Base-by-base conservation (phyloP, 129 eudicot genomes). In the Scalesia atractyloides region DNA sequence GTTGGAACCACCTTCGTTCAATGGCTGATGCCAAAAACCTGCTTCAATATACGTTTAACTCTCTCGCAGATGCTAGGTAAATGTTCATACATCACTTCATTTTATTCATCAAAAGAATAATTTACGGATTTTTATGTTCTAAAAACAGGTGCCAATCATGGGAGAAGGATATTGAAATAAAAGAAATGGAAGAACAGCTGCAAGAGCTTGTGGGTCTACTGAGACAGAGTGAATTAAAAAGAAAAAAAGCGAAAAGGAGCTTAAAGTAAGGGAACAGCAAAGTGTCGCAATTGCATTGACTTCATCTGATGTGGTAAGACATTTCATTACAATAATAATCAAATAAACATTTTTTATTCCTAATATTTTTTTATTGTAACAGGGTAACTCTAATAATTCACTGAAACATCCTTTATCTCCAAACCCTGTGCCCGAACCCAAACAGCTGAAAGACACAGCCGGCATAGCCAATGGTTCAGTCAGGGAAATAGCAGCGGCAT, bases 121-220 rank as follows among this genome's bases (percentile, higher is more conserved):
- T 1, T 24, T 66, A 19, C 43, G 33, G 44, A 53, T 57, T 30
- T 81, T 60, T 53, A 16, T 2, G 7, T 64, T 17, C 54, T 54
- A 60, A 18, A 67, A 69, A 77, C 81, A 95, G 99, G 82, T 95
- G 99, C 69, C 91, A 91, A 56, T 71, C 88, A 59, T 91, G 96
- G 90, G 99, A 91, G 61, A 86, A 78, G 74, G 96, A 91, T 24
- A 80, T 82, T 26, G 97, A 95, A 70, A 80, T 83, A 77, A 95
- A 88, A 81, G 99, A 90, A 84, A 91, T 95, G 99, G 90, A 95
- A 80, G 97, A 95, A 80, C 99, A 95, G 56, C 82, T 88, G 73
- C 90, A 95, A 80, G 99, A 95, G 76, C 96, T 95, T 24, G 88
- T 95, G 12, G 88, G 91, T 68, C 75, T 95, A 50, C 71, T 95